Conservation (phyloP, 176 grass and related monocot species). For the Otatea glauca region DNA sequence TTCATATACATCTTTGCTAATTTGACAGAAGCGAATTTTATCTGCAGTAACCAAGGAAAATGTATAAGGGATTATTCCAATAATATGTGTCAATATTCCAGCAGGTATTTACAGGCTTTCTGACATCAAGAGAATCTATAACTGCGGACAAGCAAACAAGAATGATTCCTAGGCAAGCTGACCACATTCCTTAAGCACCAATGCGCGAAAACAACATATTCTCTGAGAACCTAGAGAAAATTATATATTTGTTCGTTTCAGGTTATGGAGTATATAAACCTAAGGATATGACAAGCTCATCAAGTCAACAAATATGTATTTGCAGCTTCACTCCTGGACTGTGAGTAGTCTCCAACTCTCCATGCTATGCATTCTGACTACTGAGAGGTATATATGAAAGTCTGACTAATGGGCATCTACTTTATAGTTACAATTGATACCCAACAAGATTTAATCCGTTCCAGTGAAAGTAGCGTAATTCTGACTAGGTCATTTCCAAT, state of each 20-base stretch:
- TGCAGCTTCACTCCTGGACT: background rate
- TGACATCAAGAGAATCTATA: constrained; percentile 5
- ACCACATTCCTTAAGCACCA: constrained; percentile 1
- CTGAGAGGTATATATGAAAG: background rate
- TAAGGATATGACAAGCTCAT: background rate
- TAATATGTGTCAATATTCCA: background rate
- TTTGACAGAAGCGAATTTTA: constrained; percentile 97
- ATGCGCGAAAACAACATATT: background rate
- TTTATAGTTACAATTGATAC: background rate
- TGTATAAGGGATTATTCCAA: background rate
- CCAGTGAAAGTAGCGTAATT: background rate
- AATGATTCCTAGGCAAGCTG: background rate
- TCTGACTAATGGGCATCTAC: background rate
- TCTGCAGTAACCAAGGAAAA: constrained; percentile 51
- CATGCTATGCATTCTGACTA: background rate
- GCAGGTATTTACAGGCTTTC: background rate
- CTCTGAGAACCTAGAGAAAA: background rate
- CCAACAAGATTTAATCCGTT: background rate
- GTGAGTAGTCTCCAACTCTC: background rate
- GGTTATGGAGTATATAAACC: background rate
- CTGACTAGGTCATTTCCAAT: constrained; percentile 6
- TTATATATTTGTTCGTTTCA: background rate
- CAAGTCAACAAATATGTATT: background rate
- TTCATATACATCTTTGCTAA: constrained; percentile 97
- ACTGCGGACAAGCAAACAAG: background rate